Conservation (phyloP, 2,329 filamentous ascomycete species). For the Diaporthe longicolla region DNA sequence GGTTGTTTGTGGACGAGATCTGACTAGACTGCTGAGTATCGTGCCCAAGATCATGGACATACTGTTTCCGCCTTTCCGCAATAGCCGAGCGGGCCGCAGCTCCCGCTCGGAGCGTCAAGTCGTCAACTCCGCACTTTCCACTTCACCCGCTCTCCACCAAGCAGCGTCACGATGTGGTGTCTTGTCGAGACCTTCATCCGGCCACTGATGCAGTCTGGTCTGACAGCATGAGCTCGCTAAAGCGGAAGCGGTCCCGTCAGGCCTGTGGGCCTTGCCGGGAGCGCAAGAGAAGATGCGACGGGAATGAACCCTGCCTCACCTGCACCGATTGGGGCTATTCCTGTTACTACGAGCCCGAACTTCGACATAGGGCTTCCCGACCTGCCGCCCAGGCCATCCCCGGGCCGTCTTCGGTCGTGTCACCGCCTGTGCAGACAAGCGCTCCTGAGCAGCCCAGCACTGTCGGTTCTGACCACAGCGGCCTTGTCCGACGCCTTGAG, state of each 20-base stretch:
- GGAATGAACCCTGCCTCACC: conserved; percentile 65
- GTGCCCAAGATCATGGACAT: no score
- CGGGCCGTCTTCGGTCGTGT: conserved; percentile 23
- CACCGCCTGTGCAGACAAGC: background rate
- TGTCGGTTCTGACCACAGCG: conserved; percentile 44
- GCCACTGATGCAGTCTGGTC: background rate
- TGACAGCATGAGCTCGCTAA: conserved; percentile 18
- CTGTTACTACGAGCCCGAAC: conserved; percentile 59
- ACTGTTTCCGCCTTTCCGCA: background rate
- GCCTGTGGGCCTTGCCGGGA: conserved; percentile 67
- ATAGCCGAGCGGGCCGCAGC: conserved; percentile 19
- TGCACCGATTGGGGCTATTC: conserved; percentile 68
- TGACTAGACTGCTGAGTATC: no score
- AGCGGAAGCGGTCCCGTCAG: conserved; percentile 57
- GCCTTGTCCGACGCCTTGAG: conserved; percentile 60
- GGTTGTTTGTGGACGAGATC: no score
- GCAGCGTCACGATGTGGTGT: background rate
- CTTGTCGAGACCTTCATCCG: background rate
- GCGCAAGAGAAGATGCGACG: conserved; percentile 70
- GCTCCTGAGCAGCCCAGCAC: conserved; percentile 5
- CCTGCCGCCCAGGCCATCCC: conserved; percentile 14
- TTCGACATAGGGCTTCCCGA: conserved; percentile 22
- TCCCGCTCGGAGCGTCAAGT: background rate
- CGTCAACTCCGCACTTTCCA: conserved; percentile 17
- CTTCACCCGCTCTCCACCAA: background rate